Conservation (phyloP, 345 rosid species). For the Gossypium ekmanianum region DNA sequence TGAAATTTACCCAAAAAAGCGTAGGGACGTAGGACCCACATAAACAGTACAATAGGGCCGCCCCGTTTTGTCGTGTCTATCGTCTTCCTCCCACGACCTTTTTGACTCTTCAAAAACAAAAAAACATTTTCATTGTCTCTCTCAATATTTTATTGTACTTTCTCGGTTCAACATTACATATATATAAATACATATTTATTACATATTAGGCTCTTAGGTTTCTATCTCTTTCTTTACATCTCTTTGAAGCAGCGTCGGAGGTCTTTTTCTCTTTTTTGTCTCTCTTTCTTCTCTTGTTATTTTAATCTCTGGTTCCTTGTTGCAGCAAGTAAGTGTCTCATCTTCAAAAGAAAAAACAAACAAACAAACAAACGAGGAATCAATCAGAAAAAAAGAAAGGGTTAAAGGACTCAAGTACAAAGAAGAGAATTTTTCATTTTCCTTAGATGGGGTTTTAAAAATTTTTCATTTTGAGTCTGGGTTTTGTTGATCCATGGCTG, state of each 20-base stretch:
- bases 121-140: background rate
- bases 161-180: background rate
- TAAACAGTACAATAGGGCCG: conserved; percentile 50
- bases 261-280: background rate
- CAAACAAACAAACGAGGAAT: conserved; percentile 20
- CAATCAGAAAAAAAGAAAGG: conserved; percentile 10
- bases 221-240: background rate
- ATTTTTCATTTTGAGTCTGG: background rate
- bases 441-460: background rate
- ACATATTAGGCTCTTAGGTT: background rate
- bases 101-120: background rate
- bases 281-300: background rate
- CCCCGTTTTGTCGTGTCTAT: conserved; percentile 47
- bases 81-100: conserved; percentile 37
- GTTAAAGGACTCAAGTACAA: background rate
- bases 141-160: conserved; percentile 14
- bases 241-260: conserved; percentile 13
- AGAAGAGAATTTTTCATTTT: background rate
- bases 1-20: no score
- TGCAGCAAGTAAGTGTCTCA: conserved; percentile 22
- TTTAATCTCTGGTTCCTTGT: conserved; percentile 6
- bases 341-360: background rate
- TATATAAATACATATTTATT: background rate
- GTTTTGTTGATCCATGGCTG: conserved; percentile 53
- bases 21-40: conserved; percentile 7